Conservation (phyloP, 2,329 filamentous ascomycete species). For the Colletotrichum sidae region DNA sequence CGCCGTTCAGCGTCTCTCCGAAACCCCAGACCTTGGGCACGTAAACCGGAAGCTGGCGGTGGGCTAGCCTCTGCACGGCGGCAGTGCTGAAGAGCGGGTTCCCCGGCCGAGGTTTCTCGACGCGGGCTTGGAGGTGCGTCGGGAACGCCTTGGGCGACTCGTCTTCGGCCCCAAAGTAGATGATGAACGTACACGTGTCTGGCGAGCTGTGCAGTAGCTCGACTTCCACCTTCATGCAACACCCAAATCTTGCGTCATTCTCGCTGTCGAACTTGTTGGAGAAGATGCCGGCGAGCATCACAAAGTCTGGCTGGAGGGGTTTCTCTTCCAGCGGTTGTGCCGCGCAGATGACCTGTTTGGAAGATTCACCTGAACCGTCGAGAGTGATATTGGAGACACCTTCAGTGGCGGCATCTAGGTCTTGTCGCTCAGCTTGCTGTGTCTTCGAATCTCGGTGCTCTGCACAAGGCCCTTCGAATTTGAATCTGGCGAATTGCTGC, state of each 20-base stretch:
- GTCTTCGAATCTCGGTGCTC: no score
- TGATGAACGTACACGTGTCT: slow-evolving; percentile 3
- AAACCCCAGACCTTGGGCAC: slow-evolving; percentile 25
- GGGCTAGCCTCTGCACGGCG: slow-evolving; percentile 15
- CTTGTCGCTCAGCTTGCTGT: no score
- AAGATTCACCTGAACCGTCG: no score
- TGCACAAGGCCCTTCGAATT: no score
- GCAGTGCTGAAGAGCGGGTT: slow-evolving; percentile 9
- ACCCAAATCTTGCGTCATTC: not conserved
- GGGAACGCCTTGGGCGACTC: slow-evolving; percentile 10
- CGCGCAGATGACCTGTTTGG: no score
- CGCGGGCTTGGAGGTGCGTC: not conserved
- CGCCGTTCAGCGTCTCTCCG: not conserved
- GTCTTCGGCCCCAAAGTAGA: not conserved
- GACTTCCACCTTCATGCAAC: not conserved
- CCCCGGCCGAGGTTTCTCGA: not conserved
- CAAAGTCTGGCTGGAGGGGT: no score
- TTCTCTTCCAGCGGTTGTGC: no score
- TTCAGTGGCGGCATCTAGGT: no score
- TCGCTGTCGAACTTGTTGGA: not conserved
- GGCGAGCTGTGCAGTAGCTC: slow-evolving; percentile 1
- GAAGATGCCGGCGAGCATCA: not conserved
- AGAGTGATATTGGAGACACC: no score
- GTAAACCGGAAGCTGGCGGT: not conserved
- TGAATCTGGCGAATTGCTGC: no score